Evolutionary conservation across 2,329 filamentous ascomycete species (phyloP).

Genomic region (Colletotrichum filicis): DNA sequence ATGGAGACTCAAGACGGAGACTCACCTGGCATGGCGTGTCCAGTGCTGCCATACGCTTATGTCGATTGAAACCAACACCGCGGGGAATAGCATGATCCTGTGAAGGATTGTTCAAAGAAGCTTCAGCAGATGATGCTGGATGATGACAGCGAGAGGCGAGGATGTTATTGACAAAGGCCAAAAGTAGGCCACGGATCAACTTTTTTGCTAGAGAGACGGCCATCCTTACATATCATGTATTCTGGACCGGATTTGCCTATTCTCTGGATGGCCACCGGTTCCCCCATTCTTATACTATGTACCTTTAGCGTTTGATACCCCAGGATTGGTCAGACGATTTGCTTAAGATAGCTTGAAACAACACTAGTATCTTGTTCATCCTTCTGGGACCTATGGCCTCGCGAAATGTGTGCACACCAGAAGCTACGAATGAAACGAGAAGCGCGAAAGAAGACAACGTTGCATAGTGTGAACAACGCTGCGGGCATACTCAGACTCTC

Average conservation of each 20-base stretch:
- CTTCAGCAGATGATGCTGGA: background rate
- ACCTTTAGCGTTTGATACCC: conserved; percentile 25
- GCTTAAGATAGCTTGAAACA: background rate
- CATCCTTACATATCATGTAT: background rate
- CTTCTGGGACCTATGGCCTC: background rate
- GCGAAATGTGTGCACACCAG: background rate
- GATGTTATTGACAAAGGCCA: background rate
- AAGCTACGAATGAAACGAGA: background rate
- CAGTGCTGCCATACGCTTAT: background rate
- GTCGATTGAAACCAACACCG: background rate
- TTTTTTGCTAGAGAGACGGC: background rate
- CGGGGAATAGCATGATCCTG: background rate
- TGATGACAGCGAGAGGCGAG: rapidly evolving
- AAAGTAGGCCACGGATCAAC: background rate
- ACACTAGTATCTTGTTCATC: background rate
- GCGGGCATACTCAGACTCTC: background rate
- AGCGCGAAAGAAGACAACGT: too few relatives aligned
- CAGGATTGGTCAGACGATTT: background rate
- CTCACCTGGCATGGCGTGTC: background rate
- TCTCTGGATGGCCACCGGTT: background rate
- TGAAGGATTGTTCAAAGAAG: background rate
- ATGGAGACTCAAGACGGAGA: too few relatives aligned
- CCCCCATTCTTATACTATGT: conserved; percentile 1
- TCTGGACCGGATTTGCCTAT: background rate
- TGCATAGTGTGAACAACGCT: too few relatives aligned